Evolutionary conservation across 2,329 filamentous ascomycete genomes (phyloP).

Genomic region (Ophiobolus disseminans): DNA sequence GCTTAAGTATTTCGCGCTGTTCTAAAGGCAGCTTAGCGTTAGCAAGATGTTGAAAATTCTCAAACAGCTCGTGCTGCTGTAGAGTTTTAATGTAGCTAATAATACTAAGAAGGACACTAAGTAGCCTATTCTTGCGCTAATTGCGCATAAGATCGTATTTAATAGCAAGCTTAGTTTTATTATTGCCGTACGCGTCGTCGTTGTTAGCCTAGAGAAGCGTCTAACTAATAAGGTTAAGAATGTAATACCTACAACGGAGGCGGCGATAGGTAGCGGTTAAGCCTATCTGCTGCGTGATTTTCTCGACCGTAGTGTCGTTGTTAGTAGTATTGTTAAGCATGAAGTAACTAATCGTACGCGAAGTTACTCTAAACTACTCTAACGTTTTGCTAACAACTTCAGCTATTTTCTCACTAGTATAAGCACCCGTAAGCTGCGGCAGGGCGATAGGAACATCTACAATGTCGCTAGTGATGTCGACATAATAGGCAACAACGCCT

Average conservation of each 20-base stretch:
- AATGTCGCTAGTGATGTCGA: not conserved
- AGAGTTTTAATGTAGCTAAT: conserved; percentile 4
- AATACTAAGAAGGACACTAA: conserved; percentile 2
- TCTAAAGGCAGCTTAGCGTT: not conserved
- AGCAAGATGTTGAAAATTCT: not conserved
- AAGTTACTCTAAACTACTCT: not conserved
- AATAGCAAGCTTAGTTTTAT: not conserved
- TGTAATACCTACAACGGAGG: conserved; percentile 1
- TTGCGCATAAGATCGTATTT: not conserved
- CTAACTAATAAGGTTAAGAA: conserved; percentile 1
- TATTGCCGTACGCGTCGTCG: not conserved
- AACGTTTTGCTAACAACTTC: conserved; percentile 1
- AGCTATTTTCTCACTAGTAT: conserved; percentile 8
- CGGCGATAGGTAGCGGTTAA: not conserved
- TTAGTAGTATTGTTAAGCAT: conserved; percentile 5
- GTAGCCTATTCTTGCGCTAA: not conserved
- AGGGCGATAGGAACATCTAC: conserved; percentile 5
- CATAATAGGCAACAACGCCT: not conserved
- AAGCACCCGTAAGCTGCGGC: conserved; percentile 5
- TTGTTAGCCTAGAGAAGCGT: not conserved
- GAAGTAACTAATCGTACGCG: conserved; percentile 4
- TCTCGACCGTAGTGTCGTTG: not conserved
- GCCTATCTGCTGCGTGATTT: not conserved
- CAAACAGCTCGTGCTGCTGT: conserved; percentile 2
- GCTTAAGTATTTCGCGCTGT: not conserved